Evolutionary conservation across 257 asterid species (phyloP).

Genomic region (Verbena officinalis): DNA sequence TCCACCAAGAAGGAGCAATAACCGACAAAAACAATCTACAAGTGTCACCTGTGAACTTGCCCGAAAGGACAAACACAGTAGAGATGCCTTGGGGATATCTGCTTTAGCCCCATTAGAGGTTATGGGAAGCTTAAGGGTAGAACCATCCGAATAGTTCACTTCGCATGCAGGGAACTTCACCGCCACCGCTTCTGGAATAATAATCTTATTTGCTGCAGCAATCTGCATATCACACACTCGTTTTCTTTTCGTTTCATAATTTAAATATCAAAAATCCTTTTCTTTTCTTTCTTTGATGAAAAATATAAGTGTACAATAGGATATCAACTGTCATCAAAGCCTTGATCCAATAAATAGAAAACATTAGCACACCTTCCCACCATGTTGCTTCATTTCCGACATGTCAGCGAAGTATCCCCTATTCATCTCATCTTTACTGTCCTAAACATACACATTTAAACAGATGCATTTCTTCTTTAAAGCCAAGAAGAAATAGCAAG

Average conservation of each 20-base stretch:
- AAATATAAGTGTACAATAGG: not conserved
- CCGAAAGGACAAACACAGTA: conserved; percentile 82
- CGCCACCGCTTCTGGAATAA: conserved; percentile 71
- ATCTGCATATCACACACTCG: conserved; percentile 47
- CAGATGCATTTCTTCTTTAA: not conserved
- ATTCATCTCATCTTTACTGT: conserved; percentile 93
- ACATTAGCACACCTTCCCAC: conserved; percentile 75
- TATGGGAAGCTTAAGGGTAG: conserved; percentile 63
- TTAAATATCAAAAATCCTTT: no score
- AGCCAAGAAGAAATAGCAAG: not conserved
- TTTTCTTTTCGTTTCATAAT: not conserved
- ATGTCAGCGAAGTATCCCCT: conserved; percentile 87
- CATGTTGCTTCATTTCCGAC: conserved; percentile 70
- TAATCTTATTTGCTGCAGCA: conserved; percentile 69
- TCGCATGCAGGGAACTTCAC: conserved; percentile 79
- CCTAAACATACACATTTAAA: conserved; percentile 49
- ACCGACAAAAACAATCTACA: not conserved
- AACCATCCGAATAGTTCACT: conserved; percentile 58
- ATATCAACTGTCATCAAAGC: not conserved
- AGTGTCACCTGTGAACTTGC: conserved; percentile 66
- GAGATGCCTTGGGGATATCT: conserved; percentile 56
- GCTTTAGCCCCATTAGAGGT: conserved; percentile 34
- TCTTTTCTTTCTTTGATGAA: no score
- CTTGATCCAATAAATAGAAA: not conserved
- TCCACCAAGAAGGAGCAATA: conserved; percentile 9